Evolutionary conservation across 192 early-diverging fungal species (phyloP).

Genomic region (Backusella australiensis): DNA sequence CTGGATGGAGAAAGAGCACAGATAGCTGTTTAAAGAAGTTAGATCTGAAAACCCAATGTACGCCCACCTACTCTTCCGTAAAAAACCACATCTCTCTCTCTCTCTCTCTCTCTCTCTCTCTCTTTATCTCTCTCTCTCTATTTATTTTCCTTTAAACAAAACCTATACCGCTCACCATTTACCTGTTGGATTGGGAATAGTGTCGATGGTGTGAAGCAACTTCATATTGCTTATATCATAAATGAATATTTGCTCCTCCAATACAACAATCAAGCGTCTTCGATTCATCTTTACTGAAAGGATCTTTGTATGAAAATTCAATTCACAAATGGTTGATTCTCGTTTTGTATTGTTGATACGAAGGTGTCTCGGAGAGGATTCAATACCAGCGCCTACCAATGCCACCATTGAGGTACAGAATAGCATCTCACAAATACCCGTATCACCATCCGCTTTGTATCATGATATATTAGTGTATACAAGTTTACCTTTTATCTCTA

Average conservation of each 20-base stretch:
- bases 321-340: conserved; percentile 94
- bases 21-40: conserved; percentile 52
- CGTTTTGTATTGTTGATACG: conserved; percentile 97
- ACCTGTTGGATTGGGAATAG: conserved; percentile 87
- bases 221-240: conserved; percentile 99
- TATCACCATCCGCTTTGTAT: conserved; percentile 72
- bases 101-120: not conserved
- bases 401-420: conserved; percentile 95
- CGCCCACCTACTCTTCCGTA: too few relatives aligned
- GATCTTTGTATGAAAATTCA: conserved; percentile 89
- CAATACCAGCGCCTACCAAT: conserved; percentile 89
- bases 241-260: conserved; percentile 95
- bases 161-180: not conserved
- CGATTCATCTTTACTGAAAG: conserved; percentile 95
- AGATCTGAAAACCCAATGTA: too few relatives aligned
- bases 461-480: not conserved
- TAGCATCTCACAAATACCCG: conserved; percentile 94
- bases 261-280: conserved; percentile 85
- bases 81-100: not conserved
- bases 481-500: not conserved
- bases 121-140: not conserved
- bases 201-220: conserved; percentile 91
- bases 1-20: conserved; percentile 88
- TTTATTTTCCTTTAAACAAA: not conserved
- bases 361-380: conserved; percentile 83